Base-by-base conservation (phyloP, 2,329 filamentous ascomycete species). In the Metarhizium sp. region DNA sequence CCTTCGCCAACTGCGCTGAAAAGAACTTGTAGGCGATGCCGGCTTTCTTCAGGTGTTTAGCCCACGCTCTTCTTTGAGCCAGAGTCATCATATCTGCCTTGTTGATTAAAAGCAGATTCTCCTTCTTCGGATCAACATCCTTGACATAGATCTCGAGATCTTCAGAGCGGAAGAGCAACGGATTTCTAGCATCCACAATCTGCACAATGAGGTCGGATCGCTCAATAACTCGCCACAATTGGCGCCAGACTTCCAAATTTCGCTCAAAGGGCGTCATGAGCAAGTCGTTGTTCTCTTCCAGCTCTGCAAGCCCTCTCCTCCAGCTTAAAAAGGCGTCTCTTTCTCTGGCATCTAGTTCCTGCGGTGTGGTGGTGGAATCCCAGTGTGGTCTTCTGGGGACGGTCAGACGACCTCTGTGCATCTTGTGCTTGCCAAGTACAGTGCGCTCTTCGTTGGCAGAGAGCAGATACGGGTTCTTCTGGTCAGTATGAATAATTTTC, bases 71-170 rank as follows among this genome's bases (percentile, higher is more conserved):
- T 61, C 94, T 79, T 74, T 99, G 95, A 64, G 84, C 83, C 50
- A 84, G 71, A 1, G 92, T 95, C 89, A 99, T 92, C 94, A 99
- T 96, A 73, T 99, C 94, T 49, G 94, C 92, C 78, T 99, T 99
- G 78, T 99, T 99, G 67, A 99, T 92, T 55, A 99, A 77, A 55
- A 99, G 71, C 66, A 99, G 67, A 69, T 97, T 99, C 68, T 91
- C 82, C 77, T 99, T 97, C 68, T 84, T 86, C 2, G 84, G 73
- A 64, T 95, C 88, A 30, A 97, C 87, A 63, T 95, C 90, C 73
- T 96, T 95, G 64, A 99, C 94, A 63, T 99, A 99, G 61, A 77
- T 79, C 67, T 97, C 94, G 58, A 99, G 73, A 75, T 99, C 94
- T 63, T 95, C 92, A 5, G 88, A 96, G 56, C 95, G 84, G 75